Evolutionary conservation across 805 yeast species (phyloP).

Genomic region (Saccharomycopsis sp.): DNA sequence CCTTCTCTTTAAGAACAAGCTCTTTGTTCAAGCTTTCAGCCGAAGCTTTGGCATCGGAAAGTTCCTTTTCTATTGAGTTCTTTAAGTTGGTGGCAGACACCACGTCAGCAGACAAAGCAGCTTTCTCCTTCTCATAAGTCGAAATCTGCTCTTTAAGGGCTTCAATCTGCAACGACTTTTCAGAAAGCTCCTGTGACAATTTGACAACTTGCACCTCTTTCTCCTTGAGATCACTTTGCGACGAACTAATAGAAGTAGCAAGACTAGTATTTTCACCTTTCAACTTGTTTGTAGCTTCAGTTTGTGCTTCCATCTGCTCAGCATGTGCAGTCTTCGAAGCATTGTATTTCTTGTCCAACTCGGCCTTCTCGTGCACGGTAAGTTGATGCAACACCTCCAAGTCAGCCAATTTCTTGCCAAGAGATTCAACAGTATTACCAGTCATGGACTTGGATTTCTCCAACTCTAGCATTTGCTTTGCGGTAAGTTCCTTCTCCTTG

Average conservation of each 20-base stretch:
- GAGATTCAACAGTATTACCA: constrained; percentile 16
- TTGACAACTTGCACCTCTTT: background rate
- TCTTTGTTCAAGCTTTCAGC: background rate
- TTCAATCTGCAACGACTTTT: background rate
- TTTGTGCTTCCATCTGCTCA: background rate
- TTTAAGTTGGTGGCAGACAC: background rate
- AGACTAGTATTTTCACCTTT: constrained; percentile 1
- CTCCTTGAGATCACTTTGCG: background rate
- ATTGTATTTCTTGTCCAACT: constrained; percentile 8
- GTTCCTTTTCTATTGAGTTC: background rate
- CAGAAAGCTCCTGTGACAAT: background rate
- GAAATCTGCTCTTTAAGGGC: background rate
- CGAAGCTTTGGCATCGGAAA: background rate
- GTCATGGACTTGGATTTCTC: constrained; percentile 20
- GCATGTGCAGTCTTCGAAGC: constrained; percentile 12
- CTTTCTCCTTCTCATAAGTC: background rate
- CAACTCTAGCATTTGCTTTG: constrained; percentile 16
- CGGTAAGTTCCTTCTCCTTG: constrained; percentile 14
- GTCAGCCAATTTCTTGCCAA: constrained; percentile 16
- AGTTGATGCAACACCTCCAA: constrained; percentile 17
- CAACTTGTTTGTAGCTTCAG: constrained; percentile 9
- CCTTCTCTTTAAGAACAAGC: constrained; percentile 3
- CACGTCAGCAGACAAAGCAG: background rate
- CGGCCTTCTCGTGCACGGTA: constrained; percentile 5
- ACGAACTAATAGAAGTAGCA: background rate